These are phyloP conservation scores for Stramenopiles sp. DNA, from an alignment of 352 stramenopile genomes.

Conservation along the genomic window DNA sequence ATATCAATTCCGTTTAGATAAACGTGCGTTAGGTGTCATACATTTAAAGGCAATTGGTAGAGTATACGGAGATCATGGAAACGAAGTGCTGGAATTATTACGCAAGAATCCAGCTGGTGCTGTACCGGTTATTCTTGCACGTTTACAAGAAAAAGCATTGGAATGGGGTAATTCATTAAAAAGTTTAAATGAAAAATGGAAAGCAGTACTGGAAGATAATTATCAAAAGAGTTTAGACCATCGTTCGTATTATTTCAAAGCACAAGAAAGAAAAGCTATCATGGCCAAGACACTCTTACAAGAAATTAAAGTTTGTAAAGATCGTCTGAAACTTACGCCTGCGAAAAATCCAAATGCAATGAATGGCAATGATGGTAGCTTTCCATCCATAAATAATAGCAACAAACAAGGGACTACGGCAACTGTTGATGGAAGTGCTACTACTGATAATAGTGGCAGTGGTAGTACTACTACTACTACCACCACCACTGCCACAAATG, in stretches of 20 bases:
- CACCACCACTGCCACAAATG: too few species aligned
- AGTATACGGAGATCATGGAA: constrained; percentile 85
- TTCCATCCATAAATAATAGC: not conserved
- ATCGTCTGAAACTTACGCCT: too few species aligned
- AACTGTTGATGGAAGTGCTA: constrained; percentile 10
- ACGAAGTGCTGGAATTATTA: constrained; percentile 74
- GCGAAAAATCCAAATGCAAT: constrained; percentile 29
- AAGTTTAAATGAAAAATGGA: constrained; percentile 88
- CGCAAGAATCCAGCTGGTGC: constrained; percentile 81
- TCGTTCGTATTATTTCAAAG: constrained; percentile 94
- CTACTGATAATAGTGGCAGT: not conserved
- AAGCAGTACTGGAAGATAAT: constrained; percentile 88
- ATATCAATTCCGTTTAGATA: constrained; percentile 52
- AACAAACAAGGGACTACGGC: constrained; percentile 6
- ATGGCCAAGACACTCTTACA: constrained; percentile 73
- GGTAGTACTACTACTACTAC: constrained; percentile 4
- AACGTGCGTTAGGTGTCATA: constrained; percentile 73
- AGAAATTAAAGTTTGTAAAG: not conserved
- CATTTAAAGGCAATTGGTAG: constrained; percentile 92
- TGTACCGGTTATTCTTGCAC: constrained; percentile 90
- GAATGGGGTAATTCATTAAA: constrained; percentile 79
- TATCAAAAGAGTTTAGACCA: constrained; percentile 97
- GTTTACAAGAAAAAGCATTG: constrained; percentile 91
- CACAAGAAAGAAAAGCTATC: constrained; percentile 90
- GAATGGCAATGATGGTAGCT: not conserved